Percentiles rank a stretch among this genome's conserved stretches.
Conservation (phyloP, 768 basidiomycete species). For the Galerina sulciceps region DNA sequence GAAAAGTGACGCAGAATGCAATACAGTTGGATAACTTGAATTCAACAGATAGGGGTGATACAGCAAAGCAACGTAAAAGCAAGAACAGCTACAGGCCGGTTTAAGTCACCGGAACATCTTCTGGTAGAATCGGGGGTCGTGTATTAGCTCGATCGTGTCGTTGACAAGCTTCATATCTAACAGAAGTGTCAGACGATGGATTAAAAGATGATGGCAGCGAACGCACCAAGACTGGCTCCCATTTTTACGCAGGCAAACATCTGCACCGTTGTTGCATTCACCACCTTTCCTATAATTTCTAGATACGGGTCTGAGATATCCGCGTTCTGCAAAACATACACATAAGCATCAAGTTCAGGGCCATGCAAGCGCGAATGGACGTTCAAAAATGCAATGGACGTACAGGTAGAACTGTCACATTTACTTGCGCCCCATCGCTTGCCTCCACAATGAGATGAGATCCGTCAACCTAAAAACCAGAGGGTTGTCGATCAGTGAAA, state of each 20-base stretch:
- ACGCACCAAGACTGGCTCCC: constrained; percentile 66
- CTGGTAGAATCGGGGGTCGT: constrained; percentile 55
- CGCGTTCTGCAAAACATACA: constrained; percentile 35
- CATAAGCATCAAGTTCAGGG: too few species aligned
- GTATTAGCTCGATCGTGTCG: constrained; percentile 63
- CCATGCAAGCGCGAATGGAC: background rate
- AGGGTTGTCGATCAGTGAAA: background rate
- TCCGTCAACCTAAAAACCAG: constrained; percentile 39
- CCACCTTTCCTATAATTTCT: constrained; percentile 70
- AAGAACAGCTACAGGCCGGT: background rate
- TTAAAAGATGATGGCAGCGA: background rate
- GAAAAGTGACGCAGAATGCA: background rate
- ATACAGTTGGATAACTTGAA: constrained; percentile 1
- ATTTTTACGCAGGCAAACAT: constrained; percentile 58
- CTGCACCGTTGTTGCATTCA: constrained; percentile 59
- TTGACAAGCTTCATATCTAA: constrained; percentile 65
- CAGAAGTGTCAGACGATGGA: background rate
- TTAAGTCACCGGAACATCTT: constrained; percentile 45
- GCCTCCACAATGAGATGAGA: constrained; percentile 62
- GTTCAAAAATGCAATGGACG: background rate
- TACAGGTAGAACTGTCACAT: background rate
- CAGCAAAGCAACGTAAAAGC: background rate
- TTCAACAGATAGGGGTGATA: constrained; percentile 1
- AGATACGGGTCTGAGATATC: constrained; percentile 57
- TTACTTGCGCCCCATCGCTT: constrained; percentile 55